phyloP scores from a whole-genome alignment of 2,329 filamentous ascomycete species.

The Amauroascus niger region DNA sequence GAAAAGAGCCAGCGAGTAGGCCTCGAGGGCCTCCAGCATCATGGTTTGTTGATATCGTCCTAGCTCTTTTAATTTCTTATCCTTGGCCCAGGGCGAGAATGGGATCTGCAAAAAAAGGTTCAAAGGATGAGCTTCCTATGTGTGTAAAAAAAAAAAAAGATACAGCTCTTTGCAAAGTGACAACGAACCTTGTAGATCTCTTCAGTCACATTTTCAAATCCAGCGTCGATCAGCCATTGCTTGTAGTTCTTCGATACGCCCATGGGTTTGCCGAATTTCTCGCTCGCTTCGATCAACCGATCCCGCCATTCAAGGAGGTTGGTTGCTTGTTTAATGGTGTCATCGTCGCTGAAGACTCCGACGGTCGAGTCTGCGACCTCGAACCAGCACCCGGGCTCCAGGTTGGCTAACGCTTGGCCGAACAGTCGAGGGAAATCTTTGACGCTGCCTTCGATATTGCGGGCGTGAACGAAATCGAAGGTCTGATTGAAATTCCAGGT shows the following conservation, averaged over 20 bases:
- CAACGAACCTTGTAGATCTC: conserved; percentile 19
- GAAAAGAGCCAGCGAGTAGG: conserved; percentile 18
- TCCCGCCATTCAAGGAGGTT: conserved; percentile 7
- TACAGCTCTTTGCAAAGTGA: background rate
- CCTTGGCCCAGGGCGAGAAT: conserved; percentile 24
- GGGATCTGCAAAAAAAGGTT: conserved; percentile 14
- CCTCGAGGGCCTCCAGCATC: conserved; percentile 20
- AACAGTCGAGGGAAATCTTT: conserved; percentile 21
- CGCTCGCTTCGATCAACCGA: conserved; percentile 8
- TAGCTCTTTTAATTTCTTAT: conserved; percentile 21
- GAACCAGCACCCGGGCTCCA: conserved; percentile 26
- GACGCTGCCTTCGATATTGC: conserved; percentile 22
- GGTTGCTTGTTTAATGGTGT: conserved; percentile 13
- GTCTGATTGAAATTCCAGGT: conserved; percentile 20
- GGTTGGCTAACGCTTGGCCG: conserved; percentile 24
- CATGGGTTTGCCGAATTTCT: conserved; percentile 17
- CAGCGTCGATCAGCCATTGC: conserved; percentile 19
- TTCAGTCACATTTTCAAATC: conserved; percentile 22
- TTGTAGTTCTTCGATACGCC: conserved; percentile 13
- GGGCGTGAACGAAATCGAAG: conserved; percentile 26
- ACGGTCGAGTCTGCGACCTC: conserved; percentile 29
- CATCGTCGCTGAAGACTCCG: conserved; percentile 10
- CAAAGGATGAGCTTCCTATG: background rate
- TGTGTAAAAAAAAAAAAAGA: no score
- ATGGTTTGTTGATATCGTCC: conserved; percentile 17